Evolutionary conservation across 108 stramenopile genomes (phyloP), one percentile per base, ranked within the genome.

Genomic region (Pelagomonas calceolata): DNA sequence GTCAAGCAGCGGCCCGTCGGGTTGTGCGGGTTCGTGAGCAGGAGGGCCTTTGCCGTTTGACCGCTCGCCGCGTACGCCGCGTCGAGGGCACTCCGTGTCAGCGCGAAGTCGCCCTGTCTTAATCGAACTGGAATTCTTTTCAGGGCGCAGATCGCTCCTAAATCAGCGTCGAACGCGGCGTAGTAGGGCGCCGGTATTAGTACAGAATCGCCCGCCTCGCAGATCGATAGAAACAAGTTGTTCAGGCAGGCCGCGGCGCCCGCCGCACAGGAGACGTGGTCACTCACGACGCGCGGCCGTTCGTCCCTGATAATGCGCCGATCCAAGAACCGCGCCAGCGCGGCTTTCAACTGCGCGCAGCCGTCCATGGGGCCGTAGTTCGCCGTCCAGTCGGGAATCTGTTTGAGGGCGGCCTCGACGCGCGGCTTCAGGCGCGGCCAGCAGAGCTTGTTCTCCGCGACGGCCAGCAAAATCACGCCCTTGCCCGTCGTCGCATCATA

Each of bases 161-260:
- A 80, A 71, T 93, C 92, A 63, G 67, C 75, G 75, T 94, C 93
- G 88, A 95, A 95, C 14, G 92, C 95, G 18, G 92, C 87, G 78
- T 95, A 95, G 74, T 93, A 95, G 7, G 95, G 95, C 66, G 90
- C 84, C 36, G 95, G 95, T 46, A 95, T 90, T 35, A 95, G 80
- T 70, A 91, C 88, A 14, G 76, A 87, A 76, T 95, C 95, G 33
- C 90, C 87, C n/a, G 70, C 72, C 37, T 93, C 90, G 4, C 84
- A 86, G 71, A 94, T 76, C 14, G 83, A 72, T 66, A 85, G 84
- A 66, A 87, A 88, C 32, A 92, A 64, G 78, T 85, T 65, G 79
- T 87, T 90, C 70, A 93, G 70, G 17, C 89, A 63, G 36, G 85
- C 81, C 12, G 83, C 87, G 15, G 80, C 85, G 32, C 92, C 92